phyloP scores from a whole-genome alignment of 495 filamentous ascomycete genomes.

The Penicillium macrosclerotiorum region DNA sequence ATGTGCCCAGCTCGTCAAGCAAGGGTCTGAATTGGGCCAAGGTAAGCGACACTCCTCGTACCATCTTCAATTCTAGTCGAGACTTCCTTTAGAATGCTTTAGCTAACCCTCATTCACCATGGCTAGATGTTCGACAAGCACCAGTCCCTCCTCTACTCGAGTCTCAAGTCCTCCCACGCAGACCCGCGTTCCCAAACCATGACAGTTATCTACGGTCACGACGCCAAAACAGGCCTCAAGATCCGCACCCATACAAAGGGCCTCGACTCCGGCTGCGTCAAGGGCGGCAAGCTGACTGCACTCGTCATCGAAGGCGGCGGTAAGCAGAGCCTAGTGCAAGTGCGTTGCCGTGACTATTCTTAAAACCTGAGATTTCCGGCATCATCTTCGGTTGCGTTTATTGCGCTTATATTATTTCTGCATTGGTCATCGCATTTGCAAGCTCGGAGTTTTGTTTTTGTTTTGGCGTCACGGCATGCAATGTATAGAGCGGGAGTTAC shows the following conservation, averaged over 20 bases:
- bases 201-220: slow-evolving; percentile 84
- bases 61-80: background rate
- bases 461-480: too few species aligned
- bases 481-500: too few species aligned
- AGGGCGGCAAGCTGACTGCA: slow-evolving; percentile 72
- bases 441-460: too few species aligned
- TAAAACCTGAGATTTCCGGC: slow-evolving; percentile 3
- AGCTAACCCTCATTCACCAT: background rate
- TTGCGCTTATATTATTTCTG: too few species aligned
- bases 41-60: slow-evolving; percentile 40
- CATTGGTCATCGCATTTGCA: too few species aligned
- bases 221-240: slow-evolving; percentile 68
- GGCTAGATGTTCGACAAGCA: slow-evolving; percentile 57
- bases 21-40: slow-evolving; percentile 67
- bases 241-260: slow-evolving; percentile 73
- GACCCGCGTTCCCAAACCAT: slow-evolving; percentile 27
- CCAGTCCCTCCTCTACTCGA: slow-evolving; percentile 37
- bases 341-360: slow-evolving; percentile 30
- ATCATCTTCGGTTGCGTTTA: too few species aligned
- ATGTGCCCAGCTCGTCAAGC: slow-evolving; percentile 56
- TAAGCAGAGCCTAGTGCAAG: slow-evolving; percentile 36
- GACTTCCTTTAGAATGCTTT: background rate
- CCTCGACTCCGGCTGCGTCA: slow-evolving; percentile 77
- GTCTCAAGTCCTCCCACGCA: slow-evolving; percentile 13
- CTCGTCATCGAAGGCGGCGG: slow-evolving; percentile 61